A percentile compares a stretch with the other conserved stretches of the same genome.
Conservation (phyloP, 495 filamentous ascomycete genomes). For the Trichoderma orchidacearum region DNA sequence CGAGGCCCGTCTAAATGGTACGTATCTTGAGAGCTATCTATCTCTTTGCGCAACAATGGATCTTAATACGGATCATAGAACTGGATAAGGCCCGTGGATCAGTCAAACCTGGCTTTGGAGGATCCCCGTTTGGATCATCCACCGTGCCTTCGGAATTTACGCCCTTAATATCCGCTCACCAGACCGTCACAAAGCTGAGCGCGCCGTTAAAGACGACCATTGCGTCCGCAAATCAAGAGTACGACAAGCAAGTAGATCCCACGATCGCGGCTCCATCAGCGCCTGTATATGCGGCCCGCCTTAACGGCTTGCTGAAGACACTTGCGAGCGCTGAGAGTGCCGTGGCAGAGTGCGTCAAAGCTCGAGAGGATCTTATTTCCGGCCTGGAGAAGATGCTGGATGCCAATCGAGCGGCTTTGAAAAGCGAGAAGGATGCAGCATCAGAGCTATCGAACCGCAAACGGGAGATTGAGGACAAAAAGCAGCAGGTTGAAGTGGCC, state of each 20-base stretch:
- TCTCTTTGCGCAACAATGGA: background rate
- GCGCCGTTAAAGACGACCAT: slow-evolving; percentile 45
- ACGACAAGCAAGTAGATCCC: slow-evolving; percentile 65
- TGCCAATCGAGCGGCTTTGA: slow-evolving; percentile 54
- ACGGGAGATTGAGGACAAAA: slow-evolving; percentile 56
- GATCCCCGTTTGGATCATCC: slow-evolving; percentile 55
- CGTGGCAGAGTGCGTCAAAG: slow-evolving; percentile 80
- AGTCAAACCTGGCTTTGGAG: slow-evolving; percentile 50
- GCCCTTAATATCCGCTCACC: slow-evolving; percentile 57
- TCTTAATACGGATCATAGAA: slow-evolving; percentile 32
- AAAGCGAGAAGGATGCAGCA: slow-evolving; percentile 49
- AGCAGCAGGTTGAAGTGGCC: slow-evolving; percentile 73
- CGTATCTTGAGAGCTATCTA: slow-evolving; percentile 2
- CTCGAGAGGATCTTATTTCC: slow-evolving; percentile 59
- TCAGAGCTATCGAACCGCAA: slow-evolving; percentile 46
- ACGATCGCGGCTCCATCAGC: slow-evolving; percentile 50
- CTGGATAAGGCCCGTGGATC: slow-evolving; percentile 62
- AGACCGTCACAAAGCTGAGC: slow-evolving; percentile 55
- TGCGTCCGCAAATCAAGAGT: slow-evolving; percentile 62
- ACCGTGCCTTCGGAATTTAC: slow-evolving; percentile 61
- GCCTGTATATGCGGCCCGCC: slow-evolving; percentile 82
- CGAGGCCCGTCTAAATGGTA: slow-evolving; percentile 68
- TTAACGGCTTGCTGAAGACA: slow-evolving; percentile 72
- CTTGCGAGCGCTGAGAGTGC: slow-evolving; percentile 86
- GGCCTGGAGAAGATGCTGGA: slow-evolving; percentile 73